Evolutionary conservation across 805 yeast species (phyloP).

Genomic region (Metschnikowia noctiluminum): DNA sequence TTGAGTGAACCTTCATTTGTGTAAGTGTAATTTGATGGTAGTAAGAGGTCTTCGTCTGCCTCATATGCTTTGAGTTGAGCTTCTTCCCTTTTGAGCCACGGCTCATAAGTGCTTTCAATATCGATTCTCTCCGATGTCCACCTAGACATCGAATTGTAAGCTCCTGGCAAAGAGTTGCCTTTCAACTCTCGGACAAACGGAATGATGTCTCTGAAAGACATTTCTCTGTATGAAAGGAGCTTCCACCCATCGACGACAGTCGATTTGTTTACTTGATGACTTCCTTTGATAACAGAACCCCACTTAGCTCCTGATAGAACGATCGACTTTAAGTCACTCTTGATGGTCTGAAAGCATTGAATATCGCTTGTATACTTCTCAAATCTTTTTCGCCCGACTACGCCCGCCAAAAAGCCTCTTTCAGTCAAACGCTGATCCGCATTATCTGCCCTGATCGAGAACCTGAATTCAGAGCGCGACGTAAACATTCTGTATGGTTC

Average conservation of each 20-base stretch:
- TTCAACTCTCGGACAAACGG: slow-evolving; percentile 26
- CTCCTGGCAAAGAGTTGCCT: slow-evolving; percentile 23
- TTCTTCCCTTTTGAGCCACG: slow-evolving; percentile 70
- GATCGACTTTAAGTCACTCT: slow-evolving; percentile 43
- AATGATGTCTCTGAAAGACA: slow-evolving; percentile 26
- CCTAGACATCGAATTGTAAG: slow-evolving; percentile 21
- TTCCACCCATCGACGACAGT: slow-evolving; percentile 60
- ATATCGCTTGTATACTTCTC: slow-evolving; percentile 42
- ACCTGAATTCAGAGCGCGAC: slow-evolving; percentile 89
- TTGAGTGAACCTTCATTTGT: slow-evolving; percentile 43
- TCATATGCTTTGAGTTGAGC: slow-evolving; percentile 71
- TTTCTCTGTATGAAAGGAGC: slow-evolving; percentile 55
- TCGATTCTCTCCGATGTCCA: slow-evolving; percentile 60
- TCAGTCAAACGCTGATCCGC: slow-evolving; percentile 85
- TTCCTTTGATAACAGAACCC: slow-evolving; percentile 47
- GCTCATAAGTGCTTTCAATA: slow-evolving; percentile 80
- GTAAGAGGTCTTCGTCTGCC: slow-evolving; percentile 70
- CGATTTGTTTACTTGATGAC: slow-evolving; percentile 43
- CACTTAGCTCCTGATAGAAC: slow-evolving; percentile 58
- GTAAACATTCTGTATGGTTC: slow-evolving; percentile 99
- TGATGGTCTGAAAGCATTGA: slow-evolving; percentile 41
- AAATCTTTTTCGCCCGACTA: slow-evolving; percentile 62
- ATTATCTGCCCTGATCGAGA: slow-evolving; percentile 88
- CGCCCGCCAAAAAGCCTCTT: slow-evolving; percentile 62
- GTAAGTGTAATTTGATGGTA: slow-evolving; percentile 73